Conservation (phyloP, 1,284 basidiomycete species). For the Coniferiporia sulphurascens region DNA sequence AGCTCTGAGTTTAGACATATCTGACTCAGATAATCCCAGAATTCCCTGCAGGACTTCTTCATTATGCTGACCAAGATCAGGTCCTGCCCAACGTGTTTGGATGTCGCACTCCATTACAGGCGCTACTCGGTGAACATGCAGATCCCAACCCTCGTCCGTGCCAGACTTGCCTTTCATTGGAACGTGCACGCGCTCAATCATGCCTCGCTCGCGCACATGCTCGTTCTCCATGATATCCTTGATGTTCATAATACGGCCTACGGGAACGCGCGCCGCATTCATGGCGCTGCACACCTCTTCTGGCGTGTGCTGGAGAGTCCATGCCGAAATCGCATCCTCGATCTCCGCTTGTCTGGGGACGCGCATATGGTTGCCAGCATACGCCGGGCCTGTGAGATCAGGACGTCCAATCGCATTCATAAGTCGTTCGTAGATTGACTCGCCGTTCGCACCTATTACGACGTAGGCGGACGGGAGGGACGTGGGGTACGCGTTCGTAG, state of each 20-base stretch:
- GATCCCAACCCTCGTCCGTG: conserved; percentile 44
- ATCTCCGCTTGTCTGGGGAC: conserved; percentile 54
- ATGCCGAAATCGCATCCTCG: conserved; percentile 53
- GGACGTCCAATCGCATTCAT: conserved; percentile 54
- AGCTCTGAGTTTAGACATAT: conserved; percentile 39
- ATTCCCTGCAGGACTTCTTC: conserved; percentile 49
- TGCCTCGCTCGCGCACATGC: conserved; percentile 50
- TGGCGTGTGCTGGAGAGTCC: conserved; percentile 45
- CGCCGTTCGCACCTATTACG: conserved; percentile 67
- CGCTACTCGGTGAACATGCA: conserved; percentile 61
- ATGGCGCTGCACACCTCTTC: conserved; percentile 42
- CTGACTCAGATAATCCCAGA: conserved; percentile 41
- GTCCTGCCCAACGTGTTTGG: conserved; percentile 61
- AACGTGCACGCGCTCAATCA: conserved; percentile 56
- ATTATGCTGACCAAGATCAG: conserved; percentile 60
- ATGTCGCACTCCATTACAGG: conserved; percentile 53
- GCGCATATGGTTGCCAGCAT: conserved; percentile 57
- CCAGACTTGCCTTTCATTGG: conserved; percentile 34
- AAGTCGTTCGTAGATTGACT: conserved; percentile 60
- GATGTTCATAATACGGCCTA: conserved; percentile 57
- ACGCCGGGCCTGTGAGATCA: conserved; percentile 52
- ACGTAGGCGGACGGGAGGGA: conserved; percentile 47
- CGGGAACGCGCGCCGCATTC: conserved; percentile 48
- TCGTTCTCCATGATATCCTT: conserved; percentile 55
- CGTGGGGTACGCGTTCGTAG: conserved; percentile 63